Evolutionary conservation across 2,329 filamentous ascomycete species (phyloP).

Genomic region (Fusarium sublunatum): DNA sequence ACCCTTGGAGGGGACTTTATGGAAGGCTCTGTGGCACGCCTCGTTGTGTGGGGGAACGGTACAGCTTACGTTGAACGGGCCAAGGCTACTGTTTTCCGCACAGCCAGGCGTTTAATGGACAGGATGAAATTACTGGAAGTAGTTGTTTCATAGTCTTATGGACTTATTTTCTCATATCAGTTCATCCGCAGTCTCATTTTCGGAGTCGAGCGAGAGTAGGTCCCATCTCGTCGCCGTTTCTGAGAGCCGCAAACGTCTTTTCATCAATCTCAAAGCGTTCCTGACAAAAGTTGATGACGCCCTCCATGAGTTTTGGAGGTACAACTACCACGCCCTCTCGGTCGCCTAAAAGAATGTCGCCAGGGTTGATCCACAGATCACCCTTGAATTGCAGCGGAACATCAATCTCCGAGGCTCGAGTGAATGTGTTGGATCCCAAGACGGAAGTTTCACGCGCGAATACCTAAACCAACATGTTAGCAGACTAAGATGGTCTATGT

Average conservation of each 20-base stretch:
- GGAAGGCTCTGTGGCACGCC: too few species aligned
- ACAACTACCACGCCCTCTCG: constrained; percentile 48
- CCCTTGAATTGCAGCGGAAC: constrained; percentile 44
- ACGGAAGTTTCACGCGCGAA: constrained; percentile 46
- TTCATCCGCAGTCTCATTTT: neutral
- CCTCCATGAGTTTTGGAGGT: constrained; percentile 37
- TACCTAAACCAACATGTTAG: constrained; percentile 29
- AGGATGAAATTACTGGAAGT: too few species aligned
- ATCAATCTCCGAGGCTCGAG: constrained; percentile 44
- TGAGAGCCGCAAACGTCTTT: constrained; percentile 37
- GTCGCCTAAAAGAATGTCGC: constrained; percentile 47
- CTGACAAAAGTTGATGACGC: constrained; percentile 45
- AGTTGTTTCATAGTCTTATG: too few species aligned
- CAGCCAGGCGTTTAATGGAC: too few species aligned
- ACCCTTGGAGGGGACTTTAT: too few species aligned
- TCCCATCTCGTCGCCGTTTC: constrained; percentile 21
- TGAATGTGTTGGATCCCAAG: constrained; percentile 48
- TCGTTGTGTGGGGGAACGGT: too few species aligned
- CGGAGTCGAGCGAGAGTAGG: neutral
- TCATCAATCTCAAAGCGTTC: constrained; percentile 47
- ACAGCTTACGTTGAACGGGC: too few species aligned
- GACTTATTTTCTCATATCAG: too few species aligned
- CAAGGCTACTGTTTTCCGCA: too few species aligned
- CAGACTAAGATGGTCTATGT: too few species aligned
- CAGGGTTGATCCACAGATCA: constrained; percentile 47